Evolutionary conservation across 163 green algal genomes (phyloP), one percentile per base, ranked within the genome.

Genomic region (Volvox carteri): DNA sequence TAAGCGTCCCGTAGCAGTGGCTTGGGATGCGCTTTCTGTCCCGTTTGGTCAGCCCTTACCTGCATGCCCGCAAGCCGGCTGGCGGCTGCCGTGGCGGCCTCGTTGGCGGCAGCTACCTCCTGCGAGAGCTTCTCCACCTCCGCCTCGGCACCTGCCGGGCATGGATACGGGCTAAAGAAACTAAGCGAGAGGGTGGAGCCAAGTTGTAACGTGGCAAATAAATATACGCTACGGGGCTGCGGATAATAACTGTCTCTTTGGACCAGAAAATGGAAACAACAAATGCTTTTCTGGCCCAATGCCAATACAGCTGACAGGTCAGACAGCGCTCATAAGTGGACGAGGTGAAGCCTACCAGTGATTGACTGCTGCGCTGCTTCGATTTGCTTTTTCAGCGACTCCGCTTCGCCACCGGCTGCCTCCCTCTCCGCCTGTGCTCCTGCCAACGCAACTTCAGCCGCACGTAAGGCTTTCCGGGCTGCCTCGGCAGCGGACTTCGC

Each of bases 401-500:
- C 87, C 8, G 78, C 42, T 87, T 98, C 96, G 16, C 87, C 90
- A n/a, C 85, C 93, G 33, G 91, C 91, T 12, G 91, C 93, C 35
- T 96, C 94, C 3, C 33, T 25, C 90, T 96, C 93, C 11, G 92
- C 93, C 44, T 58, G 67, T 23, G 90, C 90, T 33, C 92, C 90
- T 85, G 88, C 85, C 62, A 95, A 52, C 4, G 88, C 72, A 19
- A 87, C 78, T 76, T 96, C 87, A 1, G 92, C 85, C 25, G 92
- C 68, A 30, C 92, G 85, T 72, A 96, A 41, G 74, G 90, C 88
- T 54, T 93, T 94, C 37, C 84, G 81, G 8, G 80, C 90, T 37
- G 60, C 74, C 58, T 95, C 91, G 8, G 92, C 41, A 21, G 88
- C 90, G 5, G 90, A 58, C 92, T 98, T 98, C 50, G 94, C 93